Evolutionary conservation across 805 yeast genomes (phyloP), one percentile per base, ranked within the genome.

Genomic region (Hanseniaspora nectarophila): DNA sequence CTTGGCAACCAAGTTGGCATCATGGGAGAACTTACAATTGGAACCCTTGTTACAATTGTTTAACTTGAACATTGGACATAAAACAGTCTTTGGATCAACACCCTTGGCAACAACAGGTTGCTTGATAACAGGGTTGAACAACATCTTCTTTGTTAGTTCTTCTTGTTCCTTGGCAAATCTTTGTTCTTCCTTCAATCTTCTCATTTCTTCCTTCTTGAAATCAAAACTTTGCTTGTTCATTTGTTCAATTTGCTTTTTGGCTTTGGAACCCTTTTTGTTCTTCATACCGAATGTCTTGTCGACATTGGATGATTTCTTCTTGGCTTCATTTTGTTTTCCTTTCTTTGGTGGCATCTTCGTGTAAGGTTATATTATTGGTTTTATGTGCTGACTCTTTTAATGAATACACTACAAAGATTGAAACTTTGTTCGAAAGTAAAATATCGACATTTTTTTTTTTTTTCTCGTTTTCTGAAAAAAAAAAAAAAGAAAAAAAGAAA

Each of bases 231-330:
- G 73, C 61, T 80, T 70, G 63, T 84, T 86, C 23, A 84, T 82
- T 63, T 84, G 90, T 55, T 73, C 72, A 42, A 85, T 81, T 60
- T 58, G 80, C 56, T 72, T 74, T 65, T 88, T 95, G 35, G 90
- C 97, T 61, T 82, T 92, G 62, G 90, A 77, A 40, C 97, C 88
- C 65, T 88, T 86, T 67, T 92, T 92, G 67, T 92, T 92, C 64
- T 89, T 92, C 74, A 92, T 73, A 54, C 98, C 98, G 65, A 92
- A 92, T 2, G 97, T 86, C 70, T 86, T 89, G 69, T 92, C 97
- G 56, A 81, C 81, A 53, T 77, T 78, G 62, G 79, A 78, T 63
- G 77, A 77, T 58, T 76, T 79, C 54, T 70, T 74, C 61, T 74
- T 68, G 63, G 74, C 72, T 58, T 65, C 65, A 63, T 73, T 70